A percentile compares a stretch with the other conserved stretches of the same genome.
These are phyloP conservation scores for Gossypium mustelinum DNA, from an alignment of 345 rosid species.

Conservation along the genomic window DNA sequence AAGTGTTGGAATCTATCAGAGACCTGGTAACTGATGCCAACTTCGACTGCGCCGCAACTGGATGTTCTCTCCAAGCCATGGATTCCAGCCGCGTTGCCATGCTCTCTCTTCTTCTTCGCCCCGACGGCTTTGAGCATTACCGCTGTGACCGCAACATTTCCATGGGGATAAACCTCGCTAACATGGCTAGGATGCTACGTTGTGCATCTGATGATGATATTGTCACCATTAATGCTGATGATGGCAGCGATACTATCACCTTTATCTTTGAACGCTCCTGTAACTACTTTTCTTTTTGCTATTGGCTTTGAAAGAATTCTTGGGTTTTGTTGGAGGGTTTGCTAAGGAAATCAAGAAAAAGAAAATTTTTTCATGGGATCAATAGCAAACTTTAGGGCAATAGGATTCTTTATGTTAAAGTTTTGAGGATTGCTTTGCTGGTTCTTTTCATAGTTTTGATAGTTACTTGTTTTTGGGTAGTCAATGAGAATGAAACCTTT, in stretches of 20 bases:
- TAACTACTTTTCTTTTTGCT: neutral
- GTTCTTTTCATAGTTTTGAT: no score
- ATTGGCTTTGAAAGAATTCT: no score
- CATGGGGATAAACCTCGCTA: conserved; percentile 4
- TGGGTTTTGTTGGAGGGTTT: no score
- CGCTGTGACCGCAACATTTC: conserved; percentile 2
- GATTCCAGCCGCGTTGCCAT: neutral
- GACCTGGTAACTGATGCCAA: conserved; percentile 11
- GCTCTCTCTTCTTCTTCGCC: conserved; percentile 3
- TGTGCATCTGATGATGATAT: conserved; percentile 8
- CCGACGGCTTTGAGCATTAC: conserved; percentile 6
- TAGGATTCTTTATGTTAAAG: no score
- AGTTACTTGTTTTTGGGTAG: no score
- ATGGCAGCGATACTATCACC: neutral
- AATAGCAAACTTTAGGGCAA: neutral
- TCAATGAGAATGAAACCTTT: no score
- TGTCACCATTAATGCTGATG: conserved; percentile 7
- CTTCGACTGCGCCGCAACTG: conserved; percentile 3
- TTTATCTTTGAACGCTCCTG: conserved; percentile 5
- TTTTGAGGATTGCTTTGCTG: no score
- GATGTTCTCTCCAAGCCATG: conserved; percentile 8
- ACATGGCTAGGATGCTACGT: conserved; percentile 10
- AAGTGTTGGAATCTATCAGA: conserved; percentile 7
- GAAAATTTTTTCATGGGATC: neutral
- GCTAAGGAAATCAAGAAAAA: neutral